phyloP scores from a whole-genome alignment of 2,329 filamentous ascomycete genomes.

The Trichoderma sp. region DNA sequence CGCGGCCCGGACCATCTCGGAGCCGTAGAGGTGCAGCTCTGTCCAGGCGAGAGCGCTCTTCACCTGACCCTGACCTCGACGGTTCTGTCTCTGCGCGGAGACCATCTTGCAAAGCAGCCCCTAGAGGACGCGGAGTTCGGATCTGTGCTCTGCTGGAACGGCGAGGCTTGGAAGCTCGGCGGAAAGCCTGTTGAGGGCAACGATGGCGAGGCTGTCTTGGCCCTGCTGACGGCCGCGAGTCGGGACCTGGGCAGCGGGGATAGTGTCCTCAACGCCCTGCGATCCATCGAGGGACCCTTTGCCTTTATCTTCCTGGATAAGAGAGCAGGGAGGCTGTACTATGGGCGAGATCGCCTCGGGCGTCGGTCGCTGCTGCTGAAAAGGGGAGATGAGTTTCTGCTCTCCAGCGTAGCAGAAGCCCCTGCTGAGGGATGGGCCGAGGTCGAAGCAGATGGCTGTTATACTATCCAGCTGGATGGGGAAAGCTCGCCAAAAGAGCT shows the following conservation, averaged over 20 bases:
- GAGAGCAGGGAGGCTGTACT: constrained; percentile 62
- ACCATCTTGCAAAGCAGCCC: constrained; percentile 68
- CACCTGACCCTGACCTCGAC: constrained; percentile 71
- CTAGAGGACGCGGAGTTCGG: constrained; percentile 54
- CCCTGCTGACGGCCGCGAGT: constrained; percentile 50
- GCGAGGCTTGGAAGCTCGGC: constrained; percentile 82
- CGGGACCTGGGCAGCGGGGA: constrained; percentile 25
- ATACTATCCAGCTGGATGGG: constrained; percentile 57
- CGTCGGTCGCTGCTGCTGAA: constrained; percentile 73
- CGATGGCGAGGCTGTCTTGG: constrained; percentile 70
- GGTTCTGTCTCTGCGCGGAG: constrained; percentile 84
- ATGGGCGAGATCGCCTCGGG: constrained; percentile 82
- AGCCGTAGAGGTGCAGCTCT: constrained; percentile 34
- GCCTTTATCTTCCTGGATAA: constrained; percentile 82
- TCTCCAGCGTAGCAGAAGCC: constrained; percentile 69
- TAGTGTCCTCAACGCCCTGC: constrained; percentile 50
- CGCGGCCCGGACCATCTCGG: constrained; percentile 60
- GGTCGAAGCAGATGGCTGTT: constrained; percentile 80
- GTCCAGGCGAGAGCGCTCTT: constrained; percentile 26
- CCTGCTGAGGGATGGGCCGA: constrained; percentile 62
- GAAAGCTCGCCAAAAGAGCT: constrained; percentile 9
- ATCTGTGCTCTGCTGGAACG: constrained; percentile 91
- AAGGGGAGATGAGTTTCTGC: constrained; percentile 46
- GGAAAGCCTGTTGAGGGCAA: constrained; percentile 63
- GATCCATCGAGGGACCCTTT: constrained; percentile 74